Evolutionary conservation across 2,329 filamentous ascomycete genomes (phyloP).

Genomic region (Colletotrichum filicis): DNA sequence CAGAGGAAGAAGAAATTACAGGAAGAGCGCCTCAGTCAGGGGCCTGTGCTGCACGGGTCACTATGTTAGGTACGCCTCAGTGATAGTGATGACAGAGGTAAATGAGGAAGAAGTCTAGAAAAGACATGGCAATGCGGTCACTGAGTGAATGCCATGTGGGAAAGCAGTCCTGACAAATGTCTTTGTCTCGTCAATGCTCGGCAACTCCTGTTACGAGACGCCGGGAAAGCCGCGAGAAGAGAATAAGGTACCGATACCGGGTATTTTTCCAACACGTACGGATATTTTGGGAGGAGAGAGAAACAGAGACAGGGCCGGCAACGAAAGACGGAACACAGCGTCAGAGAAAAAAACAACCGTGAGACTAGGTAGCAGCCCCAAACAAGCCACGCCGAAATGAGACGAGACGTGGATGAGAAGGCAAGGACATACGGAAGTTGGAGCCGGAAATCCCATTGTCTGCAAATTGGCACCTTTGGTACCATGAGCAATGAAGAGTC

Average conservation of each 20-base stretch:
- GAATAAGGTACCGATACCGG: too few relatives aligned
- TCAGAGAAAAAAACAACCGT: neutral
- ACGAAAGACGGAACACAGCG: neutral
- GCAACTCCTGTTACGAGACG: constrained; percentile 5
- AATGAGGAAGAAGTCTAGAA: neutral
- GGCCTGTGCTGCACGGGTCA: neutral
- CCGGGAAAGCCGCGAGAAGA: neutral
- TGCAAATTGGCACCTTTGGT: too few relatives aligned
- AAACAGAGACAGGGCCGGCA: neutral
- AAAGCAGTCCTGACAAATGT: constrained; percentile 18
- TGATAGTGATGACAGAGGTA: neutral
- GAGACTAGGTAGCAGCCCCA: neutral
- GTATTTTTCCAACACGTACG: neutral
- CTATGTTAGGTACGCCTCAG: neutral
- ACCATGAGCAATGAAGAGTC: neutral
- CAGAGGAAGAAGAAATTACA: constrained; percentile 11
- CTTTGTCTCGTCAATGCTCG: constrained; percentile 19
- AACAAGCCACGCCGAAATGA: neutral
- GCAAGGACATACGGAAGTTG: neutral
- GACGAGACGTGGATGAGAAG: neutral
- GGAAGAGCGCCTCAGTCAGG: neutral
- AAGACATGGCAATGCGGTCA: neutral
- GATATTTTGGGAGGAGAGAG: neutral
- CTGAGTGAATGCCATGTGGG: constrained; percentile 9
- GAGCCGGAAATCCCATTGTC: neutral